Evolutionary conservation across 108 stramenopile genomes (phyloP), one percentile per base, ranked within the genome.

Genomic region (Stephanodiscus triporus): DNA sequence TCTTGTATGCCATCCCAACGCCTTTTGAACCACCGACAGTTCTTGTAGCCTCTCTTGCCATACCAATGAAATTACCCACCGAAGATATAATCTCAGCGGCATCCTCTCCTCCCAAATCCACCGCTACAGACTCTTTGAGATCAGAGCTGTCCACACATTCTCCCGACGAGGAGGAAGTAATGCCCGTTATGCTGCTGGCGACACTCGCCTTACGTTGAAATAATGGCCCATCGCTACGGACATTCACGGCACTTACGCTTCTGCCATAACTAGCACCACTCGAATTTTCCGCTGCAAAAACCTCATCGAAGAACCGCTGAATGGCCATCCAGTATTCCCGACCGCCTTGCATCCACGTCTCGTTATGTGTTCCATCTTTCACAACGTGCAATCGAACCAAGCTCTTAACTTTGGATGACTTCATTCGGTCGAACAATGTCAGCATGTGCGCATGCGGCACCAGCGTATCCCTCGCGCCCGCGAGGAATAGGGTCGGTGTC

Each of bases 381-480:
- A 99, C 87, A 0, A 85, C 58, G 62, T 93, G 91, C 70, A 95
- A 68, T 40, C 67, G 73, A 4, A 76, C 75, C 14, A 63, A 30
- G 40, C 70, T 70, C 22, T 71, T 64, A 8, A 36, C 16, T 45
- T 80, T 75, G 6, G 73, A 73, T 20, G 53, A 62, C 48, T 61
- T 79, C 71, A 72, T 72, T 23, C 49, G 43, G 51, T 79, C 49
- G 66, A 85, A 88, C 56, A 98, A 78, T 47, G 74, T 19, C 4
- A 82, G 58, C 97, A 99, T 98, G 58, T 98, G 98, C 29, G 49
- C 53, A 29, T 94, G 94, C 0, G 98, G 98, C 13, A 99, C 97
- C 11, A 99, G 83, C 69, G 97, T 90, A 80, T 99, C 98, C 23
- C 43, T 64, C 0, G 80, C 86, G 24, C 98, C 98, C 19, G 93